Conservation (phyloP, 768 basidiomycete species). For the Exsudoporus frostii region DNA sequence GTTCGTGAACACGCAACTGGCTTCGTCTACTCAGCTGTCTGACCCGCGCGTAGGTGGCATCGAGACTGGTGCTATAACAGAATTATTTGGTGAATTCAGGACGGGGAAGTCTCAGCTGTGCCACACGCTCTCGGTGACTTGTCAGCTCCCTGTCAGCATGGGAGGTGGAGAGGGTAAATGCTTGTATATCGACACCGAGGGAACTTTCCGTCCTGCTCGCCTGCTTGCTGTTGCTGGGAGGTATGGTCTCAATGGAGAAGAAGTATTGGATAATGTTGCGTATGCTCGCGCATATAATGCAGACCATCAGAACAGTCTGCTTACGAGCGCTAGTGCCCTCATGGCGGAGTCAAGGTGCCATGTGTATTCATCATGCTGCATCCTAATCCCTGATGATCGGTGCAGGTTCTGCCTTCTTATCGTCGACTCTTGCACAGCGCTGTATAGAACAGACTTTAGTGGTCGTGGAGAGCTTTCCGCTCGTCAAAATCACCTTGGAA, state of each 20-base stretch:
- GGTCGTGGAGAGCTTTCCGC: conserved; percentile 95
- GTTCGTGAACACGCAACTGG: conserved; percentile 36
- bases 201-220: conserved; percentile 96
- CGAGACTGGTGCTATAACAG: conserved; percentile 97
- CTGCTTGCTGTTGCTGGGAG: conserved; percentile 93
- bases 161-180: conserved; percentile 99
- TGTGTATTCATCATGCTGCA: conserved; percentile 19
- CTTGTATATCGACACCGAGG: conserved; percentile 98
- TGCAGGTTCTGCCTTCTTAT: conserved; percentile 91
- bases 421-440: conserved; percentile 93
- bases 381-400: conserved; percentile 6
- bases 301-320: conserved; percentile 89
- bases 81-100: conserved; percentile 97
- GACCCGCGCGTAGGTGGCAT: conserved; percentile 66
- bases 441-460: conserved; percentile 94
- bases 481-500: conserved; percentile 92
- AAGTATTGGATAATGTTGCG: conserved; percentile 96
- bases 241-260: conserved; percentile 95
- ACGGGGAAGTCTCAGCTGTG: conserved; percentile 98
- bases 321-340: conserved; percentile 92
- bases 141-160: conserved; percentile 95
- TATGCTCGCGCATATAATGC: conserved; percentile 99
- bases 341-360: conserved; percentile 96
- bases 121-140: conserved; percentile 96
- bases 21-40: conserved; percentile 5